phyloP scores from a whole-genome alignment of 257 asterid genomes.

The Solanum tarijense region DNA sequence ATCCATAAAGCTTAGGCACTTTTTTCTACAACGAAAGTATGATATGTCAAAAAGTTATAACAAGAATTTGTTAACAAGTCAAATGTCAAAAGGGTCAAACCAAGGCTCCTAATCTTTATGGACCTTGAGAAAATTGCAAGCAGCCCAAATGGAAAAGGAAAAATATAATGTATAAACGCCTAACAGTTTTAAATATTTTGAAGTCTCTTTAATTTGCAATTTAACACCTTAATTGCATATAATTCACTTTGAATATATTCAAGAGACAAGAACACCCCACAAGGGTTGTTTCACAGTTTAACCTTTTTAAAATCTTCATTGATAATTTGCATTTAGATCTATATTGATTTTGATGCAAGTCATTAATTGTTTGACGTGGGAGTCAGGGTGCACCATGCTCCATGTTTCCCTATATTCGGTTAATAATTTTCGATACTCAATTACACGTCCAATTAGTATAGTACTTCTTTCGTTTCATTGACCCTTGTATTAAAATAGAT shows the following conservation, averaged over 20 bases:
- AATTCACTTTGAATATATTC: background rate
- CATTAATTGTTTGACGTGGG: conserved; percentile 10
- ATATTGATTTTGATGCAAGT: background rate
- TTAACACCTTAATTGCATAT: background rate
- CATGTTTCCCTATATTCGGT: background rate
- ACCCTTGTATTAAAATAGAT: too few species aligned
- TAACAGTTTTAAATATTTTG: background rate
- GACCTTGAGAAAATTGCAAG: background rate
- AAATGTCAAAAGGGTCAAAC: background rate
- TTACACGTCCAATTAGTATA: background rate
- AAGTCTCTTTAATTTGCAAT: background rate
- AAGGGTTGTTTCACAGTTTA: background rate
- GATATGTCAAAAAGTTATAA: background rate
- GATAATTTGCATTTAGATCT: background rate
- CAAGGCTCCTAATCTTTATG: background rate
- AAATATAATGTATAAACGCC: background rate
- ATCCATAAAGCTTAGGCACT: background rate
- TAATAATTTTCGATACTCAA: background rate
- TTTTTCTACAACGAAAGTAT: background rate
- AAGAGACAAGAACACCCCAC: background rate
- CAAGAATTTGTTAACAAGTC: background rate
- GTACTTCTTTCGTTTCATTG: too few species aligned
- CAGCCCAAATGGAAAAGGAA: background rate
- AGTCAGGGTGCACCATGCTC: conserved; percentile 6
- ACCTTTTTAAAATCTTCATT: background rate